These are phyloP conservation scores for Epichloe gansuensis DNA, from an alignment of 2,329 filamentous ascomycete species.

Conservation along the genomic window DNA sequence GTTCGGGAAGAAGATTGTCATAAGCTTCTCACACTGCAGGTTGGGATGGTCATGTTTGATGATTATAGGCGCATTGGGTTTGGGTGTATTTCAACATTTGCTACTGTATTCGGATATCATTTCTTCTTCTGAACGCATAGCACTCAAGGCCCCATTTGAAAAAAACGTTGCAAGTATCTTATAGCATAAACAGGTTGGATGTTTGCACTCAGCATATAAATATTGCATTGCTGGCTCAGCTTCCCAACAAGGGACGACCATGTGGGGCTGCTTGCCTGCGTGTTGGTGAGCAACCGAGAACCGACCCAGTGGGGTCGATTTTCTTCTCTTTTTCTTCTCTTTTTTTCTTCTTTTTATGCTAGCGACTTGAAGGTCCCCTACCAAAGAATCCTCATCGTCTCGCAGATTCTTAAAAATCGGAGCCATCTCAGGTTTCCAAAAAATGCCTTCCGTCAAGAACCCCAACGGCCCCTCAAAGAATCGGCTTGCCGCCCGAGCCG, in stretches of 20 bases:
- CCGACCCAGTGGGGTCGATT: no score
- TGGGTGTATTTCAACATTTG: background rate
- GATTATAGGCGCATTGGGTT: background rate
- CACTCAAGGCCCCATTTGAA: background rate
- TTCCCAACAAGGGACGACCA: no score
- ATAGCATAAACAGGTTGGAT: background rate
- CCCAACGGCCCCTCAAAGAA: slow-evolving; percentile 44
- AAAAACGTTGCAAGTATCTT: background rate
- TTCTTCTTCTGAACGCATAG: background rate
- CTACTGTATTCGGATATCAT: background rate
- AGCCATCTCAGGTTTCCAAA: background rate
- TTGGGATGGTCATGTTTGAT: background rate
- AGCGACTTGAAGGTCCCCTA: no score
- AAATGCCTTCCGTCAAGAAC: slow-evolving; percentile 45
- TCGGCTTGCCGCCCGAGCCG: slow-evolving; percentile 33
- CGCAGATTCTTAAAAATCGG: background rate
- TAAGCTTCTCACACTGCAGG: background rate
- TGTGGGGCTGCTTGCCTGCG: no score
- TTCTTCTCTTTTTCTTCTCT: no score
- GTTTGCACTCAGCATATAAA: no score
- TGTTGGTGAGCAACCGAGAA: no score
- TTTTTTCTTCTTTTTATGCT: no score
- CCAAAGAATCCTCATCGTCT: background rate
- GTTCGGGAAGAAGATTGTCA: background rate
- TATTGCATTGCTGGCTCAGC: no score